Percentiles rank a stretch among this genome's conserved stretches.
phyloP scores from a whole-genome alignment of 139 green algal species.

The Nannochloris sp. region DNA sequence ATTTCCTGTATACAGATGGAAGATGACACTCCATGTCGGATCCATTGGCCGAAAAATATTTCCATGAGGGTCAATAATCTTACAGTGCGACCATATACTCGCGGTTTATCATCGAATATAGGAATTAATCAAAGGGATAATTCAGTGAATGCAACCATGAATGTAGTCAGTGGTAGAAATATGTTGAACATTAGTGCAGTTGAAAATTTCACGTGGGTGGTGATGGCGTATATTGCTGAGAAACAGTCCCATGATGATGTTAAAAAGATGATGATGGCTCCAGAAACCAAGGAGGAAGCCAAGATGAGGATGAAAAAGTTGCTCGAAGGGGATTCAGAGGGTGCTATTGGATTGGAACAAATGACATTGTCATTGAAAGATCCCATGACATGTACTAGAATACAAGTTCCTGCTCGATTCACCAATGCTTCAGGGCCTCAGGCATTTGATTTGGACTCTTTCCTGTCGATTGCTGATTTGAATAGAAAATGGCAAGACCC shows the following conservation, averaged over 20 bases:
- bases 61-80: conserved; percentile 47
- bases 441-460: conserved; percentile 75
- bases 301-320: conserved; percentile 33
- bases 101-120: conserved; percentile 42
- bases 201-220: conserved; percentile 26
- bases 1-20: conserved; percentile 28
- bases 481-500: conserved; percentile 85
- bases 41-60: conserved; percentile 58
- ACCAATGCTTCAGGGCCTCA: conserved; percentile 30
- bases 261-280: conserved; percentile 49
- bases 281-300: conserved; percentile 33
- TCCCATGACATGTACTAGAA: conserved; percentile 22
- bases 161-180: conserved; percentile 30
- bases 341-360: conserved; percentile 18
- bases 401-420: conserved; percentile 28
- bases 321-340: conserved; percentile 20
- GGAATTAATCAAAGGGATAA: conserved; percentile 69
- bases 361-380: conserved; percentile 23
- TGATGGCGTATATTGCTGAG: conserved; percentile 39
- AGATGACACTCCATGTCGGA: conserved; percentile 52
- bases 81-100: conserved; percentile 30
- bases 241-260: conserved; percentile 36
- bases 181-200: conserved; percentile 21
- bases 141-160: conserved; percentile 35
- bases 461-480: conserved; percentile 54